Base-by-base conservation (phyloP, 1,284 basidiomycete species). In the Ustilago xerochloae region DNA sequence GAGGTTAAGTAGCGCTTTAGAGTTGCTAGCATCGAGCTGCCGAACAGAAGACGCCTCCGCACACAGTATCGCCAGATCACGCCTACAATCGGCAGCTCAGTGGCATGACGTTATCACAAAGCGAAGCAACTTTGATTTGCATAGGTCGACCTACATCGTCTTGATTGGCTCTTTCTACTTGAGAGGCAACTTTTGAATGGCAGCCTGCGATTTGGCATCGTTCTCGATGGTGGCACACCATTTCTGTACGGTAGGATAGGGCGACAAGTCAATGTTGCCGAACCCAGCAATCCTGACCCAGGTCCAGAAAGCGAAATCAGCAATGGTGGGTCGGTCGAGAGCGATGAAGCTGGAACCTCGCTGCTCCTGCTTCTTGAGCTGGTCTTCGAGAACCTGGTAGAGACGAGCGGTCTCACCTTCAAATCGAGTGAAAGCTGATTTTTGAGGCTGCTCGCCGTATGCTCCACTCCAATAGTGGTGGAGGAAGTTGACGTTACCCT, bases 301-400 rank as follows among this genome's bases (percentile, higher is more conserved):
- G 35, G 64, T 22, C 64, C 66, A 79, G 63, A 79, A 80, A 61
- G 71, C 54, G 41, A 75, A 75, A 52, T 82, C 80, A 24, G 80
- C 80, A 26, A 81, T 70, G 13, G 79, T 81, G 22, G 76, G 75
- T 12, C 79, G 72, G 63, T 81, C 80, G 16, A 78, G 65, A 4
- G 71, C 80, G 33, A 82, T 62, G 41, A 60, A 82, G 51, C 55
- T 38, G 22, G 71, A 72, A 13, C 80, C 79, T 12, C 69, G 56
- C 60, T 66, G 36, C 24, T 61, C 32, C 63, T 81, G 79, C 24
- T 47, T 48, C 45, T 59, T 64, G 12, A 82, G 66, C 52, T 77
- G 80, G 4, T 68, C 70, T 20, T 82, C 79, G 22, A 80, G 61
- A 0, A 82, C 48, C 43, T 68, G 53, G 68, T 79, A 79, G 8